Conservation (phyloP, 495 filamentous ascomycete species). For the Hypoxylon perforatum region DNA sequence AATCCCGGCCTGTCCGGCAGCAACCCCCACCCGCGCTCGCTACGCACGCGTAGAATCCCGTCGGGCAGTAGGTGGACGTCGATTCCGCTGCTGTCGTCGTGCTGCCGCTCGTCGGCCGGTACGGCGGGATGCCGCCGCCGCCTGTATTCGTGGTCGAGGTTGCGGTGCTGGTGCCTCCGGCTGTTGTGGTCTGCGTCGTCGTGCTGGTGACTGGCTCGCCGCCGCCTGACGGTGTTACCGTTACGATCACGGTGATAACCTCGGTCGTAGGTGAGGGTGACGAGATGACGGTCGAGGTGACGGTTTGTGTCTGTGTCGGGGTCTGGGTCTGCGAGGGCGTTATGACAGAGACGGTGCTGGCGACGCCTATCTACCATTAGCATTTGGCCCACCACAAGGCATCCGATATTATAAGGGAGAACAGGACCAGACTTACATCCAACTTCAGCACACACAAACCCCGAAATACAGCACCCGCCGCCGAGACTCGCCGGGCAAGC, state of each 20-base stretch:
- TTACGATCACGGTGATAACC: slow-evolving; percentile 51
- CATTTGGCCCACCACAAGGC: not conserved
- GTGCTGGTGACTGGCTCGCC: slow-evolving; percentile 37
- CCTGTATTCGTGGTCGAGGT: slow-evolving; percentile 38
- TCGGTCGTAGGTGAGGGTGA: slow-evolving; percentile 42
- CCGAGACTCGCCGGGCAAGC: slow-evolving; percentile 75
- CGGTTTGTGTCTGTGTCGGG: slow-evolving; percentile 47
- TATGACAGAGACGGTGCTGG: slow-evolving; percentile 54
- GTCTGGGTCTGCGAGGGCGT: slow-evolving; percentile 57
- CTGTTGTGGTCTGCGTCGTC: slow-evolving; percentile 48
- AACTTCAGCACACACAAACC: slow-evolving; percentile 78
- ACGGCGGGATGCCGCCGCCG: slow-evolving; percentile 50
- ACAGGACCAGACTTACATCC: slow-evolving; percentile 72
- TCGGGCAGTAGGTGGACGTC: slow-evolving; percentile 60
- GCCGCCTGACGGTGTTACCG: slow-evolving; percentile 45
- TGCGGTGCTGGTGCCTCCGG: slow-evolving; percentile 36
- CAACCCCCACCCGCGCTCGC: slow-evolving; percentile 65
- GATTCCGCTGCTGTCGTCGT: slow-evolving; percentile 32
- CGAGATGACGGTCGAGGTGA: slow-evolving; percentile 43
- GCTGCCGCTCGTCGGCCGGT: slow-evolving; percentile 39
- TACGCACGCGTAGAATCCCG: slow-evolving; percentile 67
- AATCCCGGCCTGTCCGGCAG: slow-evolving; percentile 83
- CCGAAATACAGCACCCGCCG: slow-evolving; percentile 88
- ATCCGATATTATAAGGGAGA: not conserved
- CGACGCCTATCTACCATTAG: slow-evolving; percentile 45